Conservation (phyloP, 352 stramenopile genomes). For the Hyaloperonospora brassicae region DNA sequence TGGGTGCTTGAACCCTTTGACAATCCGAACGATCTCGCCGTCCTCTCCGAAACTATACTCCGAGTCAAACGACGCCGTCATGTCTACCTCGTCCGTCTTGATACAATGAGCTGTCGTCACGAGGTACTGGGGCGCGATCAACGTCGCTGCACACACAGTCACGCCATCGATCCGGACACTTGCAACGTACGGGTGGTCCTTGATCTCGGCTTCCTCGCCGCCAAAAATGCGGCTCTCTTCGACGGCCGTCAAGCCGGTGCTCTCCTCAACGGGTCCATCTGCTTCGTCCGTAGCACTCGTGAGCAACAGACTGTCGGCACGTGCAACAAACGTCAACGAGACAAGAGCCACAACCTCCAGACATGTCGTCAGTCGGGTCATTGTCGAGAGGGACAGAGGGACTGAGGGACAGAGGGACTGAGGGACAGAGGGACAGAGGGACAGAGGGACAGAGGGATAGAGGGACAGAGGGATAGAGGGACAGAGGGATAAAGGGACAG, state of each 20-base stretch:
- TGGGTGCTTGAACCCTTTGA: conserved; percentile 18
- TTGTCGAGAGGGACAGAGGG: no score
- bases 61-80: conserved; percentile 24
- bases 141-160: conserved; percentile 52
- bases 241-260: conserved; percentile 16
- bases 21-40: conserved; percentile 18
- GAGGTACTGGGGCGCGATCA: conserved; percentile 57
- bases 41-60: conserved; percentile 19
- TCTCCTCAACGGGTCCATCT: conserved; percentile 4
- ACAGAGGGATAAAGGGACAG: no score
- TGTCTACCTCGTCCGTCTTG: conserved; percentile 23
- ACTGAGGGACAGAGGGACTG: no score
- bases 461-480: no score
- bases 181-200: conserved; percentile 45
- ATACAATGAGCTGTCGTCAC: conserved; percentile 65
- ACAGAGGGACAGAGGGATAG: no score
- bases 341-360: no score
- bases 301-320: conserved; percentile 14
- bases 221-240: conserved; percentile 27
- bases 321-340: background rate
- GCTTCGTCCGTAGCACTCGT: conserved; percentile 1
- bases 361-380: no score
- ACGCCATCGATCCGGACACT: conserved; percentile 39
- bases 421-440: no score
- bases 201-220: conserved; percentile 9